Evolutionary conservation across 1,139 yeast species (phyloP), one percentile per base, ranked within the genome.

Genomic region (Groenewaldozyma sp.): DNA sequence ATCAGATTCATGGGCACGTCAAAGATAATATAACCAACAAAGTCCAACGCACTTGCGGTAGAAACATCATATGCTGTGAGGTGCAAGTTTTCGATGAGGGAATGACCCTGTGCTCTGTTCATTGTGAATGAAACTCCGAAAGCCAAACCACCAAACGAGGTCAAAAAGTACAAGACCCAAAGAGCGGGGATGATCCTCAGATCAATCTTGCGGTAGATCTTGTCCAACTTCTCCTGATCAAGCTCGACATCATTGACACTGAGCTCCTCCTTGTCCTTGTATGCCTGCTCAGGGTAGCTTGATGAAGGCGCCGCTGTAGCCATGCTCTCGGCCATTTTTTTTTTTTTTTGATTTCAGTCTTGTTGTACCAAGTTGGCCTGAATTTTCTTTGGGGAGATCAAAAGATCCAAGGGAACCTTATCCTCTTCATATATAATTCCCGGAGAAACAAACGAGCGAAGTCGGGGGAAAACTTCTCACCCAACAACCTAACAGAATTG

Each of bases 1-100:
- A 76, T 62, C 53, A 84, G 68, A 60, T 84, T 84, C 91, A 83
- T 82, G 19, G 95, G 95, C 26, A 83, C 78, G 59, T 84, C 95
- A 55, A 84, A 84, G 36, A 84, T 65, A 49, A 84, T 83, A 58
- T 74, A 82, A 3, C 91, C 94, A 24, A 84, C 94, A 51, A 77
- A 83, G 64, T 81, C 80, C 36, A 84, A 67, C 0, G 95, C 94
- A 20, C 82, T 76, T 2, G 94, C 94, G 1, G 82, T 74, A 1
- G 93, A 75, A 1, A 74, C 71, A 47, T 82, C 74, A 40, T 78
- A 73, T 2, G 76, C 29, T 1, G 71, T 65, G 40, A 82, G 65
- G 1, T 64, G 49, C 34, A 84, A 67, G 11, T 74, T 60, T 47
- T 72, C 78, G 1, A 55, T 52, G 44, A 83, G 62, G 0, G 94